Percentiles rank a stretch among this genome's conserved stretches.
Evolutionary conservation across 768 basidiomycete genomes (phyloP).

Genomic region (Lyophyllum semitale): DNA sequence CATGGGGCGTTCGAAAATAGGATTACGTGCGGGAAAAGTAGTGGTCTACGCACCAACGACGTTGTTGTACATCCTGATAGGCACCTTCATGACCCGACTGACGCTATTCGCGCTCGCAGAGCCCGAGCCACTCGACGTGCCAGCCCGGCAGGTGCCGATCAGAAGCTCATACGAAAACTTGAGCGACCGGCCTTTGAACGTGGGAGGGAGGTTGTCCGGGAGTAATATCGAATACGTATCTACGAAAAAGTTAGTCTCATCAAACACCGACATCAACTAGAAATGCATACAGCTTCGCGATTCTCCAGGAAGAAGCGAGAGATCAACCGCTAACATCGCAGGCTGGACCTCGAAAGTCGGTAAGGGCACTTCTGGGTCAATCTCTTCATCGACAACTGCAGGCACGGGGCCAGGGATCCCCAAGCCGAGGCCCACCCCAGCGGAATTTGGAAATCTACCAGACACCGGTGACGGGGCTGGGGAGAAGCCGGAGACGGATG

Average conservation of each 20-base stretch:
- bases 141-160: slow-evolving; percentile 82
- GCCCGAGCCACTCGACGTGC: slow-evolving; percentile 33
- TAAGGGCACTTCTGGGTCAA: slow-evolving; percentile 66
- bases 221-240: slow-evolving; percentile 80
- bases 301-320: slow-evolving; percentile 81
- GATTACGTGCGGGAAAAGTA: neutral
- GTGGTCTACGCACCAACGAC: slow-evolving; percentile 61
- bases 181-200: slow-evolving; percentile 82
- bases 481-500: slow-evolving; percentile 9
- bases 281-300: slow-evolving; percentile 72
- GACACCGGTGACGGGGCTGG: slow-evolving; percentile 15
- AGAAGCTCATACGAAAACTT: slow-evolving; percentile 88
- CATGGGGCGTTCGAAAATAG: slow-evolving; percentile 1
- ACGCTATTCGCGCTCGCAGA: slow-evolving; percentile 47
- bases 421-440: slow-evolving; percentile 21
- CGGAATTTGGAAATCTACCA: slow-evolving; percentile 7
- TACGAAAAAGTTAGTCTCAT: slow-evolving; percentile 29
- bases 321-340: slow-evolving; percentile 87
- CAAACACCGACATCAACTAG: neutral
- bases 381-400: slow-evolving; percentile 36
- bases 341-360: slow-evolving; percentile 88
- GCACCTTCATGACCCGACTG: slow-evolving; percentile 86
- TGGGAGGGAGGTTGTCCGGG: slow-evolving; percentile 84
- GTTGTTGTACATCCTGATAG: slow-evolving; percentile 88
- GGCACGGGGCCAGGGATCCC: slow-evolving; percentile 15